phyloP scores from a whole-genome alignment of 345 rosid genomes.

The Garcia nutans region DNA sequence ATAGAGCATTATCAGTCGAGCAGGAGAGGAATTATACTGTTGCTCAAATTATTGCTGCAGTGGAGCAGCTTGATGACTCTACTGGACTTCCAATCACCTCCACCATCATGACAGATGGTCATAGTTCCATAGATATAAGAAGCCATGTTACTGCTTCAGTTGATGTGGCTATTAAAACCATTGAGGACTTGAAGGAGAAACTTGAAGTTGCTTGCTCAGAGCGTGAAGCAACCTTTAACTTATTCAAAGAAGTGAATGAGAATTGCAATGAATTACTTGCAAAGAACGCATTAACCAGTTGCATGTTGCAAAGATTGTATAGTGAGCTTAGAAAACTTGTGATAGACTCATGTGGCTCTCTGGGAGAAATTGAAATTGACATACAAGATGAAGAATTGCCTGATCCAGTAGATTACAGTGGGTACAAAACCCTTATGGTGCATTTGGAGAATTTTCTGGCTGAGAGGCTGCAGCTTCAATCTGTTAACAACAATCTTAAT shows the following conservation, averaged over 20 bases:
- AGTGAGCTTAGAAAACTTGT: slow-evolving; percentile 48
- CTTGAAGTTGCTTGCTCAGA: slow-evolving; percentile 45
- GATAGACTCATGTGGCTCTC: slow-evolving; percentile 38
- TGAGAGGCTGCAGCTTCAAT: slow-evolving; percentile 58
- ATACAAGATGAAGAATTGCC: slow-evolving; percentile 31
- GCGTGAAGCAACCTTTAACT: slow-evolving; percentile 41
- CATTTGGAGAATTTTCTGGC: slow-evolving; percentile 47
- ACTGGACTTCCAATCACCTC: slow-evolving; percentile 32
- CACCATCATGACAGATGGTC: slow-evolving; percentile 26
- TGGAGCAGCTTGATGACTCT: slow-evolving; percentile 56
- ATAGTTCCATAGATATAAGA: slow-evolving; percentile 41
- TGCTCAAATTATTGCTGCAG: slow-evolving; percentile 47
- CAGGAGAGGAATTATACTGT: slow-evolving; percentile 47
- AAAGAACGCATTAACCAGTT: slow-evolving; percentile 44
- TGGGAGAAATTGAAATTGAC: slow-evolving; percentile 27
- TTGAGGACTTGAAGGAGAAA: slow-evolving; percentile 57
- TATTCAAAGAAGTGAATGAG: slow-evolving; percentile 51
- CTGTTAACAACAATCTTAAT: slow-evolving; percentile 53
- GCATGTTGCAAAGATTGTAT: slow-evolving; percentile 40
- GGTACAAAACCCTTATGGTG: slow-evolving; percentile 46
- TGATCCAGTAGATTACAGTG: slow-evolving; percentile 46
- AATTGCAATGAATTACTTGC: slow-evolving; percentile 42
- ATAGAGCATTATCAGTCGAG: slow-evolving; percentile 49
- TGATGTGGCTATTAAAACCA: slow-evolving; percentile 48
- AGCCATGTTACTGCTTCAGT: slow-evolving; percentile 47